Base-by-base conservation (phyloP, 257 asterid genomes). In the Anisodus acutangulus region DNA sequence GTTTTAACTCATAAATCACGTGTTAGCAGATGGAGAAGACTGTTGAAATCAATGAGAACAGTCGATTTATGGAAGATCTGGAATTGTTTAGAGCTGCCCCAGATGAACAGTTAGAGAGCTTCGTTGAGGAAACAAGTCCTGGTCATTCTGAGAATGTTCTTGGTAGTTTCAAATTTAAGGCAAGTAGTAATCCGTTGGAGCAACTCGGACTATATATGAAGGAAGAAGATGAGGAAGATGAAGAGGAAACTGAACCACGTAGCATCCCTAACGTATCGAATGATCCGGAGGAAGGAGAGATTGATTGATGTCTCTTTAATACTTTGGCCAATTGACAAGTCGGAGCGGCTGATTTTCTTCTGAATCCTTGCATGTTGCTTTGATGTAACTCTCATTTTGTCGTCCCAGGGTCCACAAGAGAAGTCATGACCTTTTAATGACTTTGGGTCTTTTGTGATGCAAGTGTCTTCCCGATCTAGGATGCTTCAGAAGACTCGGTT, bases 191-290 rank as follows among this genome's bases (percentile, higher is more conserved):
- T 90, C 95, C 99, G 7, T 84, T 94, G 78, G 98, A 95, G 87
- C 97, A 93, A 87, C 97, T 95, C 60, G 99, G 99, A 9, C 81
- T 95, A 91, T 95, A 90, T 88, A 95, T 94, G 93, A 95, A 95
- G 86, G 90, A 35, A 59, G 97, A 95, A 12, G 97, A 93, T 1
- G 98, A 95, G 16, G 97, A 93, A 60, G 99, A 53, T 8, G 82
- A 78, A 26, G 81, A 94, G 71, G 98, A 95, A 70, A 91, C 84
- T 2, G 98, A 91, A 76, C 85, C 83, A 37, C 66, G 10, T 1
- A 88, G 83, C 54, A 57, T 17, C n/a, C 85, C 66, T 1, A 81
- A 71, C 4, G 53, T 12, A 55, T 88, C 51, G 10, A 80, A 84
- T 9, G 97, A 91, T 81, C 94, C 88, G 4, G 95, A 93, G 87